phyloP scores from a whole-genome alignment of 1,139 yeast species.

The Debaryomyces psychrophilus region DNA sequence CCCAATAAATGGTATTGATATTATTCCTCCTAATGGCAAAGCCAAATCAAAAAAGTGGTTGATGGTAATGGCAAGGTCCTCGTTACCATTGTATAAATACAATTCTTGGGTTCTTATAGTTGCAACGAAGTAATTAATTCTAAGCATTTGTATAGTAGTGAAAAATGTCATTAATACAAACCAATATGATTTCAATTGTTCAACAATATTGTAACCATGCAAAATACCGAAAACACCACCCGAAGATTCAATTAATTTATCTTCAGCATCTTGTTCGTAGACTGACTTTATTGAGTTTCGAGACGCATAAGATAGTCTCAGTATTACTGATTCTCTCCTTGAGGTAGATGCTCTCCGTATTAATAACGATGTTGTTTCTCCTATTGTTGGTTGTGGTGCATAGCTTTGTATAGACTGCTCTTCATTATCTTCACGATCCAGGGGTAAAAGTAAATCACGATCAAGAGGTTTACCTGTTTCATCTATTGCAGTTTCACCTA shows the following conservation, averaged over 20 bases:
- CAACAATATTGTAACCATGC: constrained; percentile 63
- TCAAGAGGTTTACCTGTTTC: constrained; percentile 58
- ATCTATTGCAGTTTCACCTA: constrained; percentile 71
- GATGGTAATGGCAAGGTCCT: constrained; percentile 55
- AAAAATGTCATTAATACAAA: constrained; percentile 74
- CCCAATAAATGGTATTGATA: constrained; percentile 87
- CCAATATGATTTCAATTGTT: constrained; percentile 78
- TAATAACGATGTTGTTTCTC: constrained; percentile 47
- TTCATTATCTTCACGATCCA: constrained; percentile 30
- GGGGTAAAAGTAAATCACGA: constrained; percentile 40
- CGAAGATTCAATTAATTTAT: constrained; percentile 52
- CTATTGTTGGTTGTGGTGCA: constrained; percentile 39
- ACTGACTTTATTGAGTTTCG: constrained; percentile 53
- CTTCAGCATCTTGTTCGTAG: constrained; percentile 67
- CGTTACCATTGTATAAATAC: constrained; percentile 57
- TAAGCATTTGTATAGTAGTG: constrained; percentile 83
- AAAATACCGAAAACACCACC: constrained; percentile 86
- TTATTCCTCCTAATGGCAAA: constrained; percentile 82
- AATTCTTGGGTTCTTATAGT: constrained; percentile 80
- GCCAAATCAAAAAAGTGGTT: constrained; percentile 83
- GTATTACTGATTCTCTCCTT: constrained; percentile 43
- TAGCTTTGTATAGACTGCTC: constrained; percentile 6
- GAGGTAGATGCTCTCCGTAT: constrained; percentile 38
- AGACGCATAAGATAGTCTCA: constrained; percentile 37
- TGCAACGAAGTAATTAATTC: constrained; percentile 91